Evolutionary conservation across 768 basidiomycete genomes (phyloP), one percentile per base, ranked within the genome.

Genomic region (Agaricus subrufescens): DNA sequence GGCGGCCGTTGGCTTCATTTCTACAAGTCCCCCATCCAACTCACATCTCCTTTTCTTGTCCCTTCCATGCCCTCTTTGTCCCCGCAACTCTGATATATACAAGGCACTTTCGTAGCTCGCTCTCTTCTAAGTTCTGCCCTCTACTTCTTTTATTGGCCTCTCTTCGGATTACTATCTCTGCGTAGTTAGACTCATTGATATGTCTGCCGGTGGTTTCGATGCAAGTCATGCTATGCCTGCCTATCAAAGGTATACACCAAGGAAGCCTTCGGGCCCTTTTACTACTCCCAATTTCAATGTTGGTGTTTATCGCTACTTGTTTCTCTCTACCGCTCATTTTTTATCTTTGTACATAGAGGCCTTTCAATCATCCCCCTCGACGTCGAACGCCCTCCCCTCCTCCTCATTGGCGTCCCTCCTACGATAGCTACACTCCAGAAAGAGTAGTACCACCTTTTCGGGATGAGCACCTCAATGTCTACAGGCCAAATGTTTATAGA

Each of bases 401-500:
- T 39, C 62, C 78, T 34, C 68, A 78, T 58, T 71, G 79, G 40
- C 71, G 76, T 55, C 50, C 37, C n/a, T 62, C 76, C 27, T 82
- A 82, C 61, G 80, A 86, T 62, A 76, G 75, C 49, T 85, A 84
- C 65, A 71, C 73, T 30, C 76, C 80, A 29, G 66, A 73, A 56
- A 71, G 71, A 26, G 62, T 71, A 39, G 68, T 65, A 10, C 61
- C 70, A 15, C 61, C 69, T 46, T 74, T 75, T 61, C 76, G 70
- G 25, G 67, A 76, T 53, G 75, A 74, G 37, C 66, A 71, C 62
- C 59, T 71, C 12, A 77, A 74, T 58, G 68, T 65, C 59, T 80
- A 79, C 60, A 69, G 78, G 58, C 75, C 75, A 15, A 72, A 71
- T 65, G 61, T 57, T 38, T 72, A 71, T 56, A 67, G 63, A 23